Evolutionary conservation across 2,329 filamentous ascomycete genomes (phyloP).

Genomic region (Taxawa tesnikishii): DNA sequence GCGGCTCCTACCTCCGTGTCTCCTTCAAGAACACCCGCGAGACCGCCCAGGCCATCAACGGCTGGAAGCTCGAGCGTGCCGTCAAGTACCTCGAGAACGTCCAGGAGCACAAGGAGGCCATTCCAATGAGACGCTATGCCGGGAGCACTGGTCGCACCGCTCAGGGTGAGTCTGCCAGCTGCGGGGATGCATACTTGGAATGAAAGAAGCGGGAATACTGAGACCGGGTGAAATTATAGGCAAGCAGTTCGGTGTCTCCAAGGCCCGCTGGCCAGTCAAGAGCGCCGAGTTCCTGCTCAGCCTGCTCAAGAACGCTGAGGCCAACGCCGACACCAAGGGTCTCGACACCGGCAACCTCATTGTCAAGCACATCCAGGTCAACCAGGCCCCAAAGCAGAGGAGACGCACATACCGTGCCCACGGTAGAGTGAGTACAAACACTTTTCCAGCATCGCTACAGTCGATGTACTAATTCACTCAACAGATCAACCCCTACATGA

Average conservation of each 20-base stretch:
- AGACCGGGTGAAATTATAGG: constrained; percentile 43
- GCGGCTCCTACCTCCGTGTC: constrained; percentile 97
- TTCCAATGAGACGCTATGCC: constrained; percentile 96
- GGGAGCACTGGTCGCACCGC: constrained; percentile 90
- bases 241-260: constrained; percentile 97
- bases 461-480: not conserved
- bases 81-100: constrained; percentile 98
- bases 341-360: constrained; percentile 94
- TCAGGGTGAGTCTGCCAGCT: constrained; percentile 65
- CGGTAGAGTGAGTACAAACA: constrained; percentile 73
- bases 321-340: constrained; percentile 94
- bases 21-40: constrained; percentile 99
- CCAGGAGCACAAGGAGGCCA: constrained; percentile 89
- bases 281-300: constrained; percentile 95
- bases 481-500: constrained; percentile 99
- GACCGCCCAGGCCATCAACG: constrained; percentile 98
- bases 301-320: constrained; percentile 94
- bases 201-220: constrained; percentile 12
- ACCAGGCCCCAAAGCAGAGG: constrained; percentile 99
- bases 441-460: not conserved
- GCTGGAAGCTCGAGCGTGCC: constrained; percentile 94
- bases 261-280: constrained; percentile 98
- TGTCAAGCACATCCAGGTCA: constrained; percentile 99
- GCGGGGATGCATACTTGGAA: constrained; percentile 23
- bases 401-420: constrained; percentile 99